These are phyloP conservation scores for Arabidopsis suecica DNA, from an alignment of 345 rosid species.

Conservation along the genomic window DNA sequence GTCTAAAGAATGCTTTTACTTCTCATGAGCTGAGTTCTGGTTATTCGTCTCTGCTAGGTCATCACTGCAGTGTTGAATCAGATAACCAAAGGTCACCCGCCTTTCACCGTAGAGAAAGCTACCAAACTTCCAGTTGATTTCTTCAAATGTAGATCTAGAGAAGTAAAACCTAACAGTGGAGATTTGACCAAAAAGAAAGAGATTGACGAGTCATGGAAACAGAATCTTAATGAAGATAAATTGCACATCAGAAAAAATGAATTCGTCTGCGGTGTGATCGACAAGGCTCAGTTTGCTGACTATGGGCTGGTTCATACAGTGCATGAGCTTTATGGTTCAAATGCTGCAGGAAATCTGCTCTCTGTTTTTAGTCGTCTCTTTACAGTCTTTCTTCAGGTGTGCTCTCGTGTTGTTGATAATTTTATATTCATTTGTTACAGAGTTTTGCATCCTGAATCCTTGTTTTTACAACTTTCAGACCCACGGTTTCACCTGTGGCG, in stretches of 20 bases:
- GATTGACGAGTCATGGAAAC: slow-evolving; percentile 39
- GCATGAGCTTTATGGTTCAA: slow-evolving; percentile 91
- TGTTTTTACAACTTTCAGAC: slow-evolving; percentile 59
- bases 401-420: slow-evolving; percentile 21
- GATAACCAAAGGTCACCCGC: slow-evolving; percentile 74
- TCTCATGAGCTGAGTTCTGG: slow-evolving; percentile 29
- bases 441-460: slow-evolving; percentile 35
- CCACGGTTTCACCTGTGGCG: slow-evolving; percentile 99
- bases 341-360: slow-evolving; percentile 84
- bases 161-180: slow-evolving; percentile 30
- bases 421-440: slow-evolving; percentile 9
- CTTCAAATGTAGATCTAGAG: slow-evolving; percentile 58
- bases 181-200: slow-evolving; percentile 34
- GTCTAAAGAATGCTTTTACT: not conserved
- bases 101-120: slow-evolving; percentile 80
- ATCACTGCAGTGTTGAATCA: slow-evolving; percentile 69
- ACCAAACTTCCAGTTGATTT: slow-evolving; percentile 78
- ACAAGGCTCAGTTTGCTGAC: slow-evolving; percentile 98
- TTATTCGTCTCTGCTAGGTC: slow-evolving; percentile 53
- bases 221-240: slow-evolving; percentile 69
- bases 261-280: slow-evolving; percentile 88
- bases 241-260: slow-evolving; percentile 68
- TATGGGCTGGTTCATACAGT: slow-evolving; percentile 95
- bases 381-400: slow-evolving; percentile 89
- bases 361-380: slow-evolving; percentile 90